Evolutionary conservation across 169 alveolate species (phyloP).

Genomic region (Sarcocystis neurona): DNA sequence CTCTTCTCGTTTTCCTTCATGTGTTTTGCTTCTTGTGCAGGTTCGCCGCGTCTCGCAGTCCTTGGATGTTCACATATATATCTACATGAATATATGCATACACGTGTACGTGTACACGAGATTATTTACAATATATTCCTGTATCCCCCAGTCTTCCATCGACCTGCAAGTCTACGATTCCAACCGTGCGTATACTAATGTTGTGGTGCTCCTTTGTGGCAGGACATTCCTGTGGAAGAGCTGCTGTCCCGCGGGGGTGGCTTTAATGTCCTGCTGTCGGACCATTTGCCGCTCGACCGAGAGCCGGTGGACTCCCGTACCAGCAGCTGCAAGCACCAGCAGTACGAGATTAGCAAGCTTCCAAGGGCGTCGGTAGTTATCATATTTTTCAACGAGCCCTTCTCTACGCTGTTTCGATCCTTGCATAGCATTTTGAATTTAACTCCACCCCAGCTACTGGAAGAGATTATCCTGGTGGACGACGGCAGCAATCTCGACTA

Average conservation of each 20-base stretch:
- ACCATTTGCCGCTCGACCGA: constrained; percentile 74
- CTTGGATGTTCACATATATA: no score
- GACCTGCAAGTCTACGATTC: no score
- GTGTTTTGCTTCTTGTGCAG: no score
- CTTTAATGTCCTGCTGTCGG: constrained; percentile 66
- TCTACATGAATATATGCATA: no score
- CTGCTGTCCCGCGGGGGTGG: constrained; percentile 76
- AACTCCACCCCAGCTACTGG: constrained; percentile 72
- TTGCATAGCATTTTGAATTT: constrained; percentile 73
- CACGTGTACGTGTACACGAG: no score
- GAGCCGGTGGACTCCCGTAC: constrained; percentile 66
- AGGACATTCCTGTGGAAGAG: no score
- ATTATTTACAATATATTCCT: no score
- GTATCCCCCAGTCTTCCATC: no score
- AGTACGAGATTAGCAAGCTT: constrained; percentile 59
- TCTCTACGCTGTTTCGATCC: constrained; percentile 72
- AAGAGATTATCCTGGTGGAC: constrained; percentile 71
- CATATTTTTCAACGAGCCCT: constrained; percentile 74
- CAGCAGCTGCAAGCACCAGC: constrained; percentile 27
- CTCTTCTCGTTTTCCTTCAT: no score
- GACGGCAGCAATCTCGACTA: constrained; percentile 65
- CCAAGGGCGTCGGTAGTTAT: constrained; percentile 72
- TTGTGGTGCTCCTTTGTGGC: not conserved
- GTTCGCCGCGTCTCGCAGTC: no score
- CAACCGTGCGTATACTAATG: no score